Evolutionary conservation across 192 early-diverging fungal species (phyloP), one percentile per base, ranked within the genome.

Genomic region (Ambispora gerdemannii): DNA sequence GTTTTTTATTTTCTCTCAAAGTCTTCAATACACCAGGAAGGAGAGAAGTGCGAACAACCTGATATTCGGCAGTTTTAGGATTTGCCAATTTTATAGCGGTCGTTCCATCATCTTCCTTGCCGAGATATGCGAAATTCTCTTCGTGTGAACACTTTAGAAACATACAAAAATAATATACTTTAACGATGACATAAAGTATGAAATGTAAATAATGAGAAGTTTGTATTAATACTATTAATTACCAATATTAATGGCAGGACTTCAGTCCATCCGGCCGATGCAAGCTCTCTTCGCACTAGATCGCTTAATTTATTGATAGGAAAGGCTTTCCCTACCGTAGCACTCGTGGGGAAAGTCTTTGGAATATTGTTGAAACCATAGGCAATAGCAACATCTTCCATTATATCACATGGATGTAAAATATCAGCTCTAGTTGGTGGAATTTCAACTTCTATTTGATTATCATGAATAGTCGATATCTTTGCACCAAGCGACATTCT

Each of bases 311-410:
- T 98, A 84, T 96, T 98, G 50, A 97, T 77, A 11, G 93, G 93
- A 72, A 94, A 87, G 65, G 94, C 88, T 75, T 85, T 86, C 52
- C 88, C 95, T 28, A 96, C 86, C 15, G 97, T 98, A 67, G 85
- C 86, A 53, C 86, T 88, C 68, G 84, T 84, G 59, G 93, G 93
- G 56, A 91, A 78, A 27, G 87, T 88, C 61, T 93, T 87, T 4
- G 87, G 84, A 65, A 99, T 89, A 55, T 92, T 93, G 85, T 99
- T 95, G 81, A 93, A 98, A 24, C 95, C 95, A 72, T 92, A 98
- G 22, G 97, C 93, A 67, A 99, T 92, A 19, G 94, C 96, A 56
- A 94, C 92, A 75, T 98, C 96, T 82, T 98, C 97, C 87, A 95
- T 95, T 35, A 99, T 87, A 78, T 99, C 97, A 77, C 95, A 97